Evolutionary conservation across 768 basidiomycete species (phyloP).

Genomic region (Lactarius sp.): DNA sequence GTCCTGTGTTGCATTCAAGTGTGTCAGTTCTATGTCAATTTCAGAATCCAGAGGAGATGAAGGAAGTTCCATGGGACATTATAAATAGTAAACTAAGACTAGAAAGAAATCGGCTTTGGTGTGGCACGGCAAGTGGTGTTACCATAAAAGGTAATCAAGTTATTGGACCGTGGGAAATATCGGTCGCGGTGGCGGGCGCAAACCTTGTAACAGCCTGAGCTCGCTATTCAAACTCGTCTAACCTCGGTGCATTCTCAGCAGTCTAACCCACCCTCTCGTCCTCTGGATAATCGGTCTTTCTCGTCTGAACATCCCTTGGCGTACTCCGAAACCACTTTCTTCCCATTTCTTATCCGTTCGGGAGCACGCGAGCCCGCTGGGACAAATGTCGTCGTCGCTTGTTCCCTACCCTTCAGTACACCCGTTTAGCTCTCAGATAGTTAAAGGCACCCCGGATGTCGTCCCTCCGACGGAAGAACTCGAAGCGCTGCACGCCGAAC

Average conservation of each 20-base stretch:
- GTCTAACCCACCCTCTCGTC: conserved; percentile 2
- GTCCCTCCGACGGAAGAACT: conserved; percentile 73
- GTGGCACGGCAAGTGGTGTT: background rate
- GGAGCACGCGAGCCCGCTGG: conserved; percentile 12
- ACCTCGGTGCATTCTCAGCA: background rate
- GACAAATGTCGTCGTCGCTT: conserved; percentile 58
- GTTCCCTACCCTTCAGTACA: conserved; percentile 44
- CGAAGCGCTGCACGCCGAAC: conserved; percentile 57
- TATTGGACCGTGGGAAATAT: conserved; percentile 21
- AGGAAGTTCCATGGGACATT: background rate
- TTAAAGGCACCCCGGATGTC: conserved; percentile 58
- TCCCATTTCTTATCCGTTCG: conserved; percentile 11
- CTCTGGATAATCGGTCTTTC: background rate
- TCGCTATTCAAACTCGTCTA: conserved; percentile 10
- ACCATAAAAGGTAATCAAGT: conserved; percentile 12
- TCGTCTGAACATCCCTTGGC: background rate
- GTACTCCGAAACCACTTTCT: background rate
- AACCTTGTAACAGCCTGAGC: conserved; percentile 23
- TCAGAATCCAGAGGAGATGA: conserved; percentile 19
- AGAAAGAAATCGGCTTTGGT: no score
- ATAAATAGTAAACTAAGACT: background rate
- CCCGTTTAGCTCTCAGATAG: conserved; percentile 52
- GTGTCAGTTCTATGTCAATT: conserved; percentile 34
- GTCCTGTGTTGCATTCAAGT: conserved; percentile 29
- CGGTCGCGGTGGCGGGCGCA: conserved; percentile 24